Evolutionary conservation across 1,284 basidiomycete genomes (phyloP), one percentile per base, ranked within the genome.

Genomic region (Apiotrichum sp.): DNA sequence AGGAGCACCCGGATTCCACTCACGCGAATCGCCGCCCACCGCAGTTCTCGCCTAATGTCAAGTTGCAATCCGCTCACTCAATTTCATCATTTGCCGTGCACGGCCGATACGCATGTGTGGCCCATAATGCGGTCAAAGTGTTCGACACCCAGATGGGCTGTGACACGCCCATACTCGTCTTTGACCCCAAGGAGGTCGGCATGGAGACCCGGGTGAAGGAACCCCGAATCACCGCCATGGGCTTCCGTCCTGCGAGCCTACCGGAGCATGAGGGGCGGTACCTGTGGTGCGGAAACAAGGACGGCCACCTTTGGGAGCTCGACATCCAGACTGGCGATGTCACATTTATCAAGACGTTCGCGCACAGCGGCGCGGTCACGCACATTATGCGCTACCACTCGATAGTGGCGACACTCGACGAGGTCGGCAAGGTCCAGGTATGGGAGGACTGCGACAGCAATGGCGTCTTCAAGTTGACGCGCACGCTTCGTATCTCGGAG

Each of bases 211-310:
- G 78, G 41, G 68, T 80, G 36, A 87, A 86, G 66, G 86, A 90
- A 43, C 75, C 83, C 7, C 85, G 84, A 61, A 79, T 92, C 45
- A 86, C 85, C 0, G 82, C 84, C 16, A 80, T 93, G 74, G 87
- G 87, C 67, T 89, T 91, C 71, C 79, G 86, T 4, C 80, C 84
- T 0, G 79, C 80, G 74, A 77, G 31, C 78, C 82, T 49, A 71
- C 65, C 57, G 0, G 69, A 69, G 29, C 74, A 79, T 45, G 72
- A 74, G 48, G 77, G 76, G 2, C 66, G 80, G 31, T 82, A 83
- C 57, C 66, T 92, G 6, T 95, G 91, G 92, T 77, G 87, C 14
- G 93, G 92, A 1, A 90, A 88, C 41, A 91, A 88, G 75, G 90
- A 93, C 34, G 93, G 93, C 0, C 85, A 87, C 70, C 58, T 96